phyloP scores from a whole-genome alignment of 2,329 filamentous ascomycete species.

The Fusarium pininemorale region DNA sequence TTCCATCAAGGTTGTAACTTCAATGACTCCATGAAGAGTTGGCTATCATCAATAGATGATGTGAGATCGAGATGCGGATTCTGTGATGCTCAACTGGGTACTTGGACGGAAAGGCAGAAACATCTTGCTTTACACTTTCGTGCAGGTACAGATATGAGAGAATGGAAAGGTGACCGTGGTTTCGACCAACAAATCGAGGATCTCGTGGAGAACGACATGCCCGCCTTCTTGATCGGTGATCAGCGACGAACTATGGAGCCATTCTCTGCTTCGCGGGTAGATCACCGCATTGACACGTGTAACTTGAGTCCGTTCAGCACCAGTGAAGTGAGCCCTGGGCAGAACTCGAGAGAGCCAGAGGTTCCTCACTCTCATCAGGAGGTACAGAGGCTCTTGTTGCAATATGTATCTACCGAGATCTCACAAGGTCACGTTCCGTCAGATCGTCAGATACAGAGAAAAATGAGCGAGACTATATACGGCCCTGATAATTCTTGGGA shows the following conservation, averaged over 20 bases:
- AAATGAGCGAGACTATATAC: not conserved
- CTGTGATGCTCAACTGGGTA: not conserved
- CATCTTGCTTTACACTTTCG: not conserved
- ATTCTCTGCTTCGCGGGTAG: not conserved
- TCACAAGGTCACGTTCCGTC: not conserved
- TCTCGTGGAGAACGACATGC: not conserved
- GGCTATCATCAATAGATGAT: not conserved
- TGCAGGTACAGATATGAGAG: not conserved
- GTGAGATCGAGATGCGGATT: not conserved
- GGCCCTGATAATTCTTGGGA: not conserved
- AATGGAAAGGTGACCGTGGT: not conserved
- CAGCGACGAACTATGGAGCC: not conserved
- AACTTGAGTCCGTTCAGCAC: fast-evolving
- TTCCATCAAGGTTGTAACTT: not conserved
- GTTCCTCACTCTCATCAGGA: not conserved
- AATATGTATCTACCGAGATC: not conserved
- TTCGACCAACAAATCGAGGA: not conserved
- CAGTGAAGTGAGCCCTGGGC: not conserved
- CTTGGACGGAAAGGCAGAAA: not conserved
- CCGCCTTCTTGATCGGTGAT: not conserved
- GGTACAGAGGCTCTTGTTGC: not conserved
- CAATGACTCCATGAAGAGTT: not conserved
- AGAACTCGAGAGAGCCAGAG: fast-evolving
- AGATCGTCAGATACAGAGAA: not conserved
- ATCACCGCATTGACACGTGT: fast-evolving